Conservation (phyloP, 306 rosid species). For the Rosa chinensis region DNA sequence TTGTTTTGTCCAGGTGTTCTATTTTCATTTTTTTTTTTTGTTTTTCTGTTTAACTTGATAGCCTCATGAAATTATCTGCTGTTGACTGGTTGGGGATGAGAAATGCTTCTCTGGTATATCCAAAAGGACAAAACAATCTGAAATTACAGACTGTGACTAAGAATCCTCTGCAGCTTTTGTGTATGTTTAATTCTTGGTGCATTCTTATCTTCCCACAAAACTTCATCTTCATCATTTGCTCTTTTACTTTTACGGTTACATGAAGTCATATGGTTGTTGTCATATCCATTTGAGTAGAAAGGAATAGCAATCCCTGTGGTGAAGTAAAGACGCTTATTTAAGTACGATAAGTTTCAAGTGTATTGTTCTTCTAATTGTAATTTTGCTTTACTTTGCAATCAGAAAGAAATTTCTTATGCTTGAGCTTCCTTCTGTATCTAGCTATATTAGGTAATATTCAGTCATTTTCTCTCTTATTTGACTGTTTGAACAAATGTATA, state of each 20-base stretch:
- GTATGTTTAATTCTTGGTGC: neutral
- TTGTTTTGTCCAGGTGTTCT: neutral
- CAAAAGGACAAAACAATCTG: neutral
- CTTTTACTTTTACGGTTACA: neutral
- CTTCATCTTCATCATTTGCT: neutral
- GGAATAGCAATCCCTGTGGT: neutral
- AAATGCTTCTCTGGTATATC: neutral
- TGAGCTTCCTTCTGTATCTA: neutral
- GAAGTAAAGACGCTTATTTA: too few species aligned
- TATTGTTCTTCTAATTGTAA: too few species aligned
- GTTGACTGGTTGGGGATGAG: neutral
- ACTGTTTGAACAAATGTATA: too few species aligned
- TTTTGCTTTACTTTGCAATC: neutral
- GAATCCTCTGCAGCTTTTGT: neutral
- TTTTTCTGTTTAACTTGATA: neutral
- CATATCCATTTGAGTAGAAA: neutral
- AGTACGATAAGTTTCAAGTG: too few species aligned
- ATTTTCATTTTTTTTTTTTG: neutral
- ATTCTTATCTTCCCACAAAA: neutral
- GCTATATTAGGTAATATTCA: too few species aligned
- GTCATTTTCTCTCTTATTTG: too few species aligned
- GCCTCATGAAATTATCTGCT: neutral
- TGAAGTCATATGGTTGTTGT: neutral
- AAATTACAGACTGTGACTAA: neutral
- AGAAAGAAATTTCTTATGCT: too few species aligned